phyloP scores from a whole-genome alignment of 257 asterid genomes.

The Apocynum venetum region DNA sequence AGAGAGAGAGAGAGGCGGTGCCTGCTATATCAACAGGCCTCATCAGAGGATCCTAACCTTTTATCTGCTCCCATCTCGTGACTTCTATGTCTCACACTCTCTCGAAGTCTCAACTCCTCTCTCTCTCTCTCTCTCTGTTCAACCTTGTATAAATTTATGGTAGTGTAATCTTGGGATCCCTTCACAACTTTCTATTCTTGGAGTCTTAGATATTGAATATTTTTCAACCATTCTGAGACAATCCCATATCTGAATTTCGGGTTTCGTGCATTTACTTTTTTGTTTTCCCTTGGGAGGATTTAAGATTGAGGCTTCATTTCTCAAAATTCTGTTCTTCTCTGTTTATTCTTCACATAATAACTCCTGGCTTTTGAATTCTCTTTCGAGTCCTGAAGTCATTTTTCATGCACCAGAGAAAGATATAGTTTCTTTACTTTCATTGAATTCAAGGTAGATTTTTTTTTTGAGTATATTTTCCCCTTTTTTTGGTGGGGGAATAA shows the following conservation, averaged over 20 bases:
- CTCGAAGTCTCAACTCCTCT: no score
- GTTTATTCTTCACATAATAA: background rate
- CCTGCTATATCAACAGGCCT: slow-evolving; percentile 22
- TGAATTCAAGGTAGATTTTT: slow-evolving; percentile 27
- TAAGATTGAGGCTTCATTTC: background rate
- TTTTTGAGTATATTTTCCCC: background rate
- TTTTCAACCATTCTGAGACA: slow-evolving; percentile 13
- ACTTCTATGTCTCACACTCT: slow-evolving; percentile 29
- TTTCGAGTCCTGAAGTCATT: no score
- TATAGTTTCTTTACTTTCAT: slow-evolving; percentile 15
- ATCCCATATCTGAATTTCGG: background rate
- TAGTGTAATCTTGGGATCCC: slow-evolving; percentile 10
- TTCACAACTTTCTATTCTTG: slow-evolving; percentile 20
- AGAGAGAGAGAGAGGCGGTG: background rate
- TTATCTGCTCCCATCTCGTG: slow-evolving; percentile 54
- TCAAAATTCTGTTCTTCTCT: background rate
- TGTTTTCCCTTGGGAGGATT: background rate
- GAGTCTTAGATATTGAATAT: slow-evolving; percentile 9
- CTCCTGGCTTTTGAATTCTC: background rate
- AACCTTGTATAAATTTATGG: slow-evolving; percentile 7
- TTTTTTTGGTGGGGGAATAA: background rate
- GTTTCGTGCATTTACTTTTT: no score
- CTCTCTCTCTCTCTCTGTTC: background rate
- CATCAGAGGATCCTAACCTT: slow-evolving; percentile 30
- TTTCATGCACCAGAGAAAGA: no score